These are phyloP conservation scores for Linaria vulgaris DNA, from an alignment of 257 asterid genomes.

Conservation along the genomic window DNA sequence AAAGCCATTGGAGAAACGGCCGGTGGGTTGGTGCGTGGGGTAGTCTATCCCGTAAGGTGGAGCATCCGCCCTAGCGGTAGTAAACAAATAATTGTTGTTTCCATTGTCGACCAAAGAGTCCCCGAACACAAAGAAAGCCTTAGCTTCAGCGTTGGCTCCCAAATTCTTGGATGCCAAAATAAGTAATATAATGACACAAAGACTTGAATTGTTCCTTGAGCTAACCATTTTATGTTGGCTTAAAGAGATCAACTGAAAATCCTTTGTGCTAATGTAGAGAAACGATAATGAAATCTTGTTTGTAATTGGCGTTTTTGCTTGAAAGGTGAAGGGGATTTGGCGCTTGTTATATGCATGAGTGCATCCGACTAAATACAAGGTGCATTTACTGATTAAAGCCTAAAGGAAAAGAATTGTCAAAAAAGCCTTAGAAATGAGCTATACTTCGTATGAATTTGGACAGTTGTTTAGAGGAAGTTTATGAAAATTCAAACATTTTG, in stretches of 20 bases:
- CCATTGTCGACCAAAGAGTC: constrained; percentile 80
- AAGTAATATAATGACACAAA: constrained; percentile 18
- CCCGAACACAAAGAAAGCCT: constrained; percentile 71
- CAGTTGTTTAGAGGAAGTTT: constrained; percentile 33
- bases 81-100: constrained; percentile 62
- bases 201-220: constrained; percentile 2
- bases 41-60: constrained; percentile 81
- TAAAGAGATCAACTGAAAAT: background rate
- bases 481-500: constrained; percentile 22
- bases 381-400: constrained; percentile 36
- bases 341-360: constrained; percentile 30
- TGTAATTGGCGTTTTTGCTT: constrained; percentile 4
- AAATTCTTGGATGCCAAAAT: constrained; percentile 16
- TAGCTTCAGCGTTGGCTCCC: constrained; percentile 26
- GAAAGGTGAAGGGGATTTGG: constrained; percentile 27
- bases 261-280: background rate
- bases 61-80: constrained; percentile 72
- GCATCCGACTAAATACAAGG: constrained; percentile 26
- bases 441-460: constrained; percentile 28
- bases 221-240: constrained; percentile 23
- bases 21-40: constrained; percentile 66
- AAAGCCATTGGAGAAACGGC: constrained; percentile 77
- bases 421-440: constrained; percentile 13
- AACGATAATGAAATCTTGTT: background rate
- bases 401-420: constrained; percentile 35